A percentile compares a stretch with the other conserved stretches of the same genome.
Conservation (phyloP, 768 basidiomycete genomes). For the Leucogyrophana mollusca region DNA sequence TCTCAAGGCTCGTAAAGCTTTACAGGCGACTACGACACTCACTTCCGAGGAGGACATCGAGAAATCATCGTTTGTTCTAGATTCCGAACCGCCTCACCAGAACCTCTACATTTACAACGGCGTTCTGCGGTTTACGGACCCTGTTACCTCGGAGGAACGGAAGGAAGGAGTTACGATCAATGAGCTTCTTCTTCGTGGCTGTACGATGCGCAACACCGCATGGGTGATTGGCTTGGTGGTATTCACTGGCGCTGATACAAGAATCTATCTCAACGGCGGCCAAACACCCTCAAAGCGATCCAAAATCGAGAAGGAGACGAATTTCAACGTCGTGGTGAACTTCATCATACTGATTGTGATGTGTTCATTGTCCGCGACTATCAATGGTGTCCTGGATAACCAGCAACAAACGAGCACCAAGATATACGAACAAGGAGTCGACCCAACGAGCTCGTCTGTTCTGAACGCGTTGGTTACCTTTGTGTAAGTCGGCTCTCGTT, state of each 20-base stretch:
- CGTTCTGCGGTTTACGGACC: conserved; percentile 72
- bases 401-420: conserved; percentile 61
- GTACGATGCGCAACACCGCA: conserved; percentile 82
- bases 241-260: conserved; percentile 91
- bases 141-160: conserved; percentile 47
- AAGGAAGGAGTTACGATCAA: conserved; percentile 83
- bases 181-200: conserved; percentile 89
- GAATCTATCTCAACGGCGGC: conserved; percentile 91
- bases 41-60: conserved; percentile 88
- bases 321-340: conserved; percentile 96
- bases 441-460: conserved; percentile 57
- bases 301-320: conserved; percentile 98
- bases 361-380: conserved; percentile 73
- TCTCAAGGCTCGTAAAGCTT: conserved; percentile 79
- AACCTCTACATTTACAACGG: conserved; percentile 92
- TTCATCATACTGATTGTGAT: conserved; percentile 76
- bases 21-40: conserved; percentile 75
- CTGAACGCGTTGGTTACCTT: conserved; percentile 88
- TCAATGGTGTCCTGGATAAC: conserved; percentile 71
- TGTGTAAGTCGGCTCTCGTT: conserved; percentile 78
- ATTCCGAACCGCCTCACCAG: conserved; percentile 91
- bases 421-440: conserved; percentile 67
- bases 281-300: conserved; percentile 94
- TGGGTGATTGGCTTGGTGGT: conserved; percentile 95
- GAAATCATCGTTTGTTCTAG: conserved; percentile 81